phyloP scores from a whole-genome alignment of 345 rosid species.

The Angophora floribunda region DNA sequence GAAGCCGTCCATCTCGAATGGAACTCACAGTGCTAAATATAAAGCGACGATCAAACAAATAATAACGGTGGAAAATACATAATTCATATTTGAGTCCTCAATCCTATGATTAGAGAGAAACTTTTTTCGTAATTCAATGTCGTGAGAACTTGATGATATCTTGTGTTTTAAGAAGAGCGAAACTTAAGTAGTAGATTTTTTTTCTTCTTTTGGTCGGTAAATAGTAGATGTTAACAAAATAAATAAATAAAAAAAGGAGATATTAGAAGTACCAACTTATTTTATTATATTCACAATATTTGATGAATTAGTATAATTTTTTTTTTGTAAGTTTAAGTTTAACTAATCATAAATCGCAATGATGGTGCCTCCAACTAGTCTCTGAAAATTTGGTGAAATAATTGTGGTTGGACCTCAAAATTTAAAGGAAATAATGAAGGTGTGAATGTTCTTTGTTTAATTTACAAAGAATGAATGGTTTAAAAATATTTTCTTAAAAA shows the following conservation, averaged over 20 bases:
- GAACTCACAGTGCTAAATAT: no score
- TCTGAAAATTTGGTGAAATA: background rate
- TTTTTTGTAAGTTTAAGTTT: background rate
- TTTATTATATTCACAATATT: no score
- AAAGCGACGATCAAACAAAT: background rate
- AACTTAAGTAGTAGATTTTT: background rate
- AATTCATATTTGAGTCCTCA: background rate
- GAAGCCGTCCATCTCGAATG: background rate
- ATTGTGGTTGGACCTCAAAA: background rate
- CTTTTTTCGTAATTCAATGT: background rate
- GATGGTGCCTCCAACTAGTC: background rate
- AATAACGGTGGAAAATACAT: background rate
- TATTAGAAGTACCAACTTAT: background rate
- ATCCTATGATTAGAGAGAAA: background rate
- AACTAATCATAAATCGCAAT: background rate
- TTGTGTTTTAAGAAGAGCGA: background rate
- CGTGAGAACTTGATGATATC: background rate
- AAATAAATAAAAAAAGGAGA: background rate
- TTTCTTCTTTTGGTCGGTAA: no score
- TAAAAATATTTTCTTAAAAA: rapidly evolving
- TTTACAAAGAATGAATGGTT: no score
- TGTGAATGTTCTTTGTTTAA: rapidly evolving
- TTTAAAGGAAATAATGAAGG: background rate
- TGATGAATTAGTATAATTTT: no score
- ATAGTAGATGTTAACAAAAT: background rate